phyloP scores from a whole-genome alignment of 495 filamentous ascomycete genomes.

The Cercophora samala region DNA sequence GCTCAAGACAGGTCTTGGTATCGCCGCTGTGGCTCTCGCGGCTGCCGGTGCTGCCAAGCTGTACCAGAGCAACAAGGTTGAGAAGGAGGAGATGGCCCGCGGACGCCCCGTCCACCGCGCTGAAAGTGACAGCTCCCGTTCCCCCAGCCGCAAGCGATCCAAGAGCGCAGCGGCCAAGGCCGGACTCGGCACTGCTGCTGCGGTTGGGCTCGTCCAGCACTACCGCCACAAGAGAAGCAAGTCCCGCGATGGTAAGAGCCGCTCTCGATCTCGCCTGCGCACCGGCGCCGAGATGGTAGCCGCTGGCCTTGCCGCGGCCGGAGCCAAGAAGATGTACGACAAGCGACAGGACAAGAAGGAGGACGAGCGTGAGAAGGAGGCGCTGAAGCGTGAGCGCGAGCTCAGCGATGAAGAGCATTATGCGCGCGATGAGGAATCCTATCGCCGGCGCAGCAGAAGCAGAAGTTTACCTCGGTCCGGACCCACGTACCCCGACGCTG shows the following conservation, averaged over 20 bases:
- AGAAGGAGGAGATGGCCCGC: conserved; percentile 61
- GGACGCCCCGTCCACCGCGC: conserved; percentile 67
- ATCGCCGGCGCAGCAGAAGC: conserved; percentile 48
- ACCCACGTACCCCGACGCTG: conserved; percentile 44
- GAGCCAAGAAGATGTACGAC: conserved; percentile 78
- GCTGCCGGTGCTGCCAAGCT: conserved; percentile 76
- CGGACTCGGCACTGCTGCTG: conserved; percentile 72
- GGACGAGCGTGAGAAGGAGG: conserved; percentile 35
- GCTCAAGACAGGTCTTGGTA: conserved; percentile 67
- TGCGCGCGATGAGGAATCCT: conserved; percentile 23
- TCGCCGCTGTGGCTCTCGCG: conserved; percentile 74
- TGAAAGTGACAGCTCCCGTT: conserved; percentile 38
- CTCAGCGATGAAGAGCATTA: conserved; percentile 28
- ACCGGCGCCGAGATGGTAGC: conserved; percentile 63
- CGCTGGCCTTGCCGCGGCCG: conserved; percentile 74
- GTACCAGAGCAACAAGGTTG: conserved; percentile 62
- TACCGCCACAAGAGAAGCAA: conserved; percentile 65
- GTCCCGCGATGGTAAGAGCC: conserved; percentile 53
- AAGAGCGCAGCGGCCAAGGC: conserved; percentile 71
- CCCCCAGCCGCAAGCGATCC: conserved; percentile 43
- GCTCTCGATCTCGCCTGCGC: conserved; percentile 57
- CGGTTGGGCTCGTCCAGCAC: conserved; percentile 71
- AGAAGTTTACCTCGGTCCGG: conserved; percentile 53
- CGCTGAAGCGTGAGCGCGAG: conserved; percentile 43
- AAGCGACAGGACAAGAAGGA: conserved; percentile 52